Evolutionary conservation across 2,329 filamentous ascomycete species (phyloP).

Genomic region (Cladosporium oxysporum): DNA sequence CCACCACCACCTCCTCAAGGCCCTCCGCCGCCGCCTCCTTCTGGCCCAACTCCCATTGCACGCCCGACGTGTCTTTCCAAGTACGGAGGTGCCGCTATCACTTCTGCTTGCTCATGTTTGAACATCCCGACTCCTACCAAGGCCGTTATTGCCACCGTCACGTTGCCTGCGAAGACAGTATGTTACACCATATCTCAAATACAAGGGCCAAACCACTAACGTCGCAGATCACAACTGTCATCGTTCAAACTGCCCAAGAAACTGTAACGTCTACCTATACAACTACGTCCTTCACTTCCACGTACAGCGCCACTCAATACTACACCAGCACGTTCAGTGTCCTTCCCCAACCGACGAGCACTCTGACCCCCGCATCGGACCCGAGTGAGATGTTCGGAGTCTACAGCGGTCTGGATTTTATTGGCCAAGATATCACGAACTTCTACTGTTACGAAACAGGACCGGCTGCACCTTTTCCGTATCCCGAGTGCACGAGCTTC

Average conservation of each 20-base stretch:
- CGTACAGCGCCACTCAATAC: conserved; percentile 14
- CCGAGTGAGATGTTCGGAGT: conserved; percentile 11
- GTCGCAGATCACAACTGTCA: conserved; percentile 12
- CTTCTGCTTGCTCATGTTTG: conserved; percentile 20
- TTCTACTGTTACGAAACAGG: conserved; percentile 14
- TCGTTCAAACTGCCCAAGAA: conserved; percentile 1
- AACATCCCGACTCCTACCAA: conserved; percentile 20
- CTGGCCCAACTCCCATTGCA: conserved; percentile 8
- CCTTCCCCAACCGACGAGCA: conserved; percentile 7
- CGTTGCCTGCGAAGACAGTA: conserved; percentile 10
- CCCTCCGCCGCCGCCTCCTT: background rate
- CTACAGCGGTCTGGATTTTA: conserved; percentile 15
- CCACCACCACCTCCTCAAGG: background rate
- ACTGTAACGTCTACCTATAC: conserved; percentile 5
- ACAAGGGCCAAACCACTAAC: background rate
- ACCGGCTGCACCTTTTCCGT: conserved; percentile 1
- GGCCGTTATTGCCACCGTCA: background rate
- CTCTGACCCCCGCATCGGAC: background rate
- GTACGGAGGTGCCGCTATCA: conserved; percentile 5
- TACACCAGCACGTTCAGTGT: conserved; percentile 20
- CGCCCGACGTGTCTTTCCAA: conserved; percentile 14
- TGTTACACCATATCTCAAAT: background rate
- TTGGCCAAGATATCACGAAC: conserved; percentile 13
- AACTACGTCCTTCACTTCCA: conserved; percentile 3
- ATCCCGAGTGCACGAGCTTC: conserved; percentile 14